These are phyloP conservation scores for Cladosporium sphaerospermum DNA, from an alignment of 2,329 filamentous ascomycete genomes.

Conservation along the genomic window DNA sequence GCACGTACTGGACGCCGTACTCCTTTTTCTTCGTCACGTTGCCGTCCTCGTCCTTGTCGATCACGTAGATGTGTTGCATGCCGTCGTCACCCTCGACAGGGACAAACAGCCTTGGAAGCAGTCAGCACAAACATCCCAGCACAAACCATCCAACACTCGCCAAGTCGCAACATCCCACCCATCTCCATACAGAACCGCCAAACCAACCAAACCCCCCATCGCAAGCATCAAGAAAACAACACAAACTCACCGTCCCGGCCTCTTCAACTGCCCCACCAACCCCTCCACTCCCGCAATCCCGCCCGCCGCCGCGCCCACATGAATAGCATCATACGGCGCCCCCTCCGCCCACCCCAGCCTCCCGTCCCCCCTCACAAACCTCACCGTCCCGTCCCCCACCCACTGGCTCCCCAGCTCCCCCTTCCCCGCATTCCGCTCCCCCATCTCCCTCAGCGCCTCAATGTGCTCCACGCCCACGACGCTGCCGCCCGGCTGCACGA, in stretches of 20 bases:
- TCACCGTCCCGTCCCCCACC: slow-evolving; percentile 57
- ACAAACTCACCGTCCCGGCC: slow-evolving; percentile 57
- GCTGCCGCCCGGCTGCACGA: slow-evolving; percentile 50
- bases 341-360: slow-evolving; percentile 41
- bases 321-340: slow-evolving; percentile 79
- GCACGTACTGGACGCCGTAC: slow-evolving; percentile 71
- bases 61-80: slow-evolving; percentile 63
- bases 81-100: slow-evolving; percentile 53
- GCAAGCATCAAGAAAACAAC: background rate
- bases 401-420: slow-evolving; percentile 46
- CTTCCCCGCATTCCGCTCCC: slow-evolving; percentile 38
- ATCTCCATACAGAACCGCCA: no score
- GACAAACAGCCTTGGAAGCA: slow-evolving; percentile 60
- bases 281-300: slow-evolving; percentile 59
- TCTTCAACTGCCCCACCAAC: slow-evolving; percentile 69
- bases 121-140: background rate
- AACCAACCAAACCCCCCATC: no score
- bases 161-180: no score
- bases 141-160: no score
- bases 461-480: slow-evolving; percentile 48
- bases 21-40: slow-evolving; percentile 54
- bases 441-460: slow-evolving; percentile 39
- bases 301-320: slow-evolving; percentile 79
- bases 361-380: slow-evolving; percentile 67
- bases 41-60: slow-evolving; percentile 66